Conservation (phyloP, 495 filamentous ascomycete species). For the Aspergillus sclerotioniger region DNA sequence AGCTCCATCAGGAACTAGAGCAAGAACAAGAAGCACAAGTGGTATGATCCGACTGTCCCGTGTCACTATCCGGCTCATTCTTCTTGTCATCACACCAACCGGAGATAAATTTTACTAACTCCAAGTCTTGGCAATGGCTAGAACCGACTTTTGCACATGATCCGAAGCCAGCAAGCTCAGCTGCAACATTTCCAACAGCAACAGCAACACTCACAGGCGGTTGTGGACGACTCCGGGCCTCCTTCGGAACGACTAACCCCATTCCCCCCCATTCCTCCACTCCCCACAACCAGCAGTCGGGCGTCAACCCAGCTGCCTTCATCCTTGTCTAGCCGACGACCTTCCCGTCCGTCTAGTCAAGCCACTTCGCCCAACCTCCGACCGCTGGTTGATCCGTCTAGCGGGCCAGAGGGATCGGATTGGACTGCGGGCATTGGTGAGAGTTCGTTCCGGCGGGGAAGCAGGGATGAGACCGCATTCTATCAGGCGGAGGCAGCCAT, state of each 20-base stretch:
- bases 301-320: constrained; percentile 34
- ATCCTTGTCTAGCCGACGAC: constrained; percentile 52
- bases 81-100: background rate
- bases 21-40: constrained; percentile 96
- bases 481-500: constrained; percentile 91
- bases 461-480: constrained; percentile 78
- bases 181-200: constrained; percentile 62
- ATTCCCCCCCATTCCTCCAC: constrained; percentile 44
- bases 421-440: constrained; percentile 30
- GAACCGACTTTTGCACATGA: constrained; percentile 88
- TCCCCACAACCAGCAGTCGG: constrained; percentile 27
- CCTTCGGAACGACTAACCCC: constrained; percentile 60
- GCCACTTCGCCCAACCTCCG: constrained; percentile 37
- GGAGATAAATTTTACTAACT: background rate
- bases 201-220: constrained; percentile 35
- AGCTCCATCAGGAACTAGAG: constrained; percentile 92
- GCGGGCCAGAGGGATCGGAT: constrained; percentile 30
- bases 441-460: constrained; percentile 35
- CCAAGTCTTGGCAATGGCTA: constrained; percentile 26
- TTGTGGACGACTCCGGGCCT: constrained; percentile 64
- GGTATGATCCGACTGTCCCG: constrained; percentile 35
- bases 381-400: constrained; percentile 27
- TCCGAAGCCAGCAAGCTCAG: constrained; percentile 81
- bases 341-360: constrained; percentile 40
- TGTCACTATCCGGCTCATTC: background rate